Conservation (phyloP, 2,329 filamentous ascomycete genomes). For the Aspergillus sp. region DNA sequence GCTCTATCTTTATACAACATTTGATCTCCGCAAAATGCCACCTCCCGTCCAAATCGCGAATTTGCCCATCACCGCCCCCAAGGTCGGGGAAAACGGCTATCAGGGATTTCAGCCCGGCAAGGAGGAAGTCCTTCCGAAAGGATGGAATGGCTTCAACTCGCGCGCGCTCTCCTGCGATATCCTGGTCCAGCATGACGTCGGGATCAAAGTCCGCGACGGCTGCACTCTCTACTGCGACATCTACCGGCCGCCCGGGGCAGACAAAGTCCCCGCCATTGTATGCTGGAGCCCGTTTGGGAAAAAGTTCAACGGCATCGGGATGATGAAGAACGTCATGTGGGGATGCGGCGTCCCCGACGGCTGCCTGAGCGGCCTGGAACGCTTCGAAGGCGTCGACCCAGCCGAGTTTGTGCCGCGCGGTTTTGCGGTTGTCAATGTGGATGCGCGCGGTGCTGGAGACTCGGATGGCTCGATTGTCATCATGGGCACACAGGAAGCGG, state of each 20-base stretch:
- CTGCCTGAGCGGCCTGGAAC: constrained; percentile 32
- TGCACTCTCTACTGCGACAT: constrained; percentile 43
- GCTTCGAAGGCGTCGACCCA: constrained; percentile 46
- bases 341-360: constrained; percentile 35
- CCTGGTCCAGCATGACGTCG: constrained; percentile 45
- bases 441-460: constrained; percentile 32
- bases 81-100: constrained; percentile 42
- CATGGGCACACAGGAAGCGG: constrained; percentile 44
- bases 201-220: constrained; percentile 44
- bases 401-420: constrained; percentile 29
- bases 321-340: constrained; percentile 39
- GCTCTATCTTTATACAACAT: neutral
- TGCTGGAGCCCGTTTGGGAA: constrained; percentile 49
- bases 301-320: constrained; percentile 39
- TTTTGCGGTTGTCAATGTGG: constrained; percentile 36
- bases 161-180: constrained; percentile 38
- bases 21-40: constrained; percentile 23
- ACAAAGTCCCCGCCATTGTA: constrained; percentile 44
- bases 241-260: constrained; percentile 37
- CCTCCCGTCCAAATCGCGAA: constrained; percentile 28
- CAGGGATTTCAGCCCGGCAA: constrained; percentile 39
- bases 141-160: constrained; percentile 37
- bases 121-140: constrained; percentile 36
- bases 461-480: constrained; percentile 36
- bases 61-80: constrained; percentile 24